Evolutionary conservation across 2,329 filamentous ascomycete genomes (phyloP).

Genomic region (Sporothrix brunneoviolacea): DNA sequence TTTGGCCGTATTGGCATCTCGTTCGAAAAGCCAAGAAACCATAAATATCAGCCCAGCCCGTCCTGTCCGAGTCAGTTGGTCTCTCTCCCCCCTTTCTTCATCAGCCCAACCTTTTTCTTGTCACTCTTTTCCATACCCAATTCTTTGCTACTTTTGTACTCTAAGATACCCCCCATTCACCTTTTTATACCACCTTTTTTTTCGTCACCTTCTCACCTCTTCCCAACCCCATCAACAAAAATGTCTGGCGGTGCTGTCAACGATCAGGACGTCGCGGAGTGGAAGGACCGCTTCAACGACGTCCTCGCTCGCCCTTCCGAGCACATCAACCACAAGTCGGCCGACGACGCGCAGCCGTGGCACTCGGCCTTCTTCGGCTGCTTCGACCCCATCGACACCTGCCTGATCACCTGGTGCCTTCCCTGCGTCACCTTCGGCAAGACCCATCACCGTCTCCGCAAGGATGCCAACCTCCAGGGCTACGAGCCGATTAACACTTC

Average conservation of each 20-base stretch:
- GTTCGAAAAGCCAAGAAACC: not conserved
- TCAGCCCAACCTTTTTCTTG: constrained; percentile 4
- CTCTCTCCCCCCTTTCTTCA: not conserved
- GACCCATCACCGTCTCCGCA: constrained; percentile 39
- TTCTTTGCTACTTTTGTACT: not conserved
- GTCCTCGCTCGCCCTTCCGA: constrained; percentile 36
- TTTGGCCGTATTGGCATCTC: not conserved
- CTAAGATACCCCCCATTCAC: not conserved
- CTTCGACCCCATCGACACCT: constrained; percentile 37
- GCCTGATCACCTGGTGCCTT: constrained; percentile 39
- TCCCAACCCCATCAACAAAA: not conserved
- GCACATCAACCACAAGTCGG: constrained; percentile 36
- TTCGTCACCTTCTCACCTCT: not conserved
- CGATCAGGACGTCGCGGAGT: constrained; percentile 37
- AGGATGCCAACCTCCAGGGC: constrained; percentile 33
- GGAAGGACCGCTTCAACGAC: constrained; percentile 38
- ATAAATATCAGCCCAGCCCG: constrained; percentile 7
- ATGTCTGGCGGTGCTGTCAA: constrained; percentile 30
- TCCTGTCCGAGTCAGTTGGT: not conserved
- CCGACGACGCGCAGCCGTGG: constrained; percentile 33
- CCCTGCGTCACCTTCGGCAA: constrained; percentile 44
- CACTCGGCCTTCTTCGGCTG: constrained; percentile 36
- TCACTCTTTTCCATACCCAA: constrained; percentile 8
- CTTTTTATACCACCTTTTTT: not conserved
- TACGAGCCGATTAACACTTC: constrained; percentile 42